Base-by-base conservation (phyloP, 345 rosid genomes). In the Kandelia obovata region DNA sequence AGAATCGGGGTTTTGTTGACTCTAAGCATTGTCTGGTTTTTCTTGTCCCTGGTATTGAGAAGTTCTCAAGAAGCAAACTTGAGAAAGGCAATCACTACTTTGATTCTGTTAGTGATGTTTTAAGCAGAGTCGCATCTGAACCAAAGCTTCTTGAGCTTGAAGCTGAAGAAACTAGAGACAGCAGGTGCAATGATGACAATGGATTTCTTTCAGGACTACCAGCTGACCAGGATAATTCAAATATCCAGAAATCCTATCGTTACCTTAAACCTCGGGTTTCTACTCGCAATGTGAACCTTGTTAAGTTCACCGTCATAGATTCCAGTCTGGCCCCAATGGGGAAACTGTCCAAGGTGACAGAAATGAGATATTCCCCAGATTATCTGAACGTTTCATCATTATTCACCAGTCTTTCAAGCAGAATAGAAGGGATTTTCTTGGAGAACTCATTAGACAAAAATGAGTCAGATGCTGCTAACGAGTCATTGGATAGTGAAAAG, bases 261-360 rank as follows among this genome's bases (percentile, higher is more conserved):
- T 90, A 86, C 80, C 96, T 90, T 73, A 84, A 73, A 79, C 88
- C 92, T 60, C 84, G 82, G 67, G 79, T 82, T 73, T 78, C 88
- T 62, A 81, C 49, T 66, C 64, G 73, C 71, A 78, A 76, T 61
- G 52, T 55, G 35, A 64, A 61, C 62, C 61, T 52, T 57, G 75
- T 81, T 87, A 83, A 80, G 72, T 85, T 90, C 78, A 80, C 83
- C 30, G 77, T 88, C 72, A 86, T 87, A 23, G 96, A 87, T 76
- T 78, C 91, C 75, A 81, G 92, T 78, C 76, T 77, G 68, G 65
- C 51, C 46, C 71, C 72, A 49, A 87, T 75, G 64, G 83, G 80
- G 62, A 82, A 83, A 75, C 65, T 83, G 71, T 77, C 82, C 49
- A 83, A 71, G 71, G 68, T 81, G 72, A 84, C 81, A 70, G 83